These are phyloP conservation scores for Castanospermum australe DNA, from an alignment of 306 rosid species.

Conservation along the genomic window DNA sequence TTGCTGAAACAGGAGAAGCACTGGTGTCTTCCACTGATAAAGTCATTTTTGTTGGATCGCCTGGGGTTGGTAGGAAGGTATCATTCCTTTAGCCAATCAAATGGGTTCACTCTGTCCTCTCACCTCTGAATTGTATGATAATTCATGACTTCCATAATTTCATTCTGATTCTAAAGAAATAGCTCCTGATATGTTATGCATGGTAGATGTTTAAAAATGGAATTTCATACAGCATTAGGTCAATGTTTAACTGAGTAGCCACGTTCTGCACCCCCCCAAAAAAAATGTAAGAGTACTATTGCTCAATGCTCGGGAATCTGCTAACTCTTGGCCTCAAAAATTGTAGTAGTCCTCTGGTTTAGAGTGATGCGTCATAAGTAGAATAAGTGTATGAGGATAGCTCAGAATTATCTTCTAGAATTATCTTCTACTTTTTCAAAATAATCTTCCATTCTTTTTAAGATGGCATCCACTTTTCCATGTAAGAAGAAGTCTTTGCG, in stretches of 20 bases:
- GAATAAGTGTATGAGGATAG: background rate
- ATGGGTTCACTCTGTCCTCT: background rate
- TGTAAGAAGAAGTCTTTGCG: conserved; percentile 4
- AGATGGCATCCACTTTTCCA: conserved; percentile 3
- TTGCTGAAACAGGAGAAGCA: conserved; percentile 97
- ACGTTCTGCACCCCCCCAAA: background rate
- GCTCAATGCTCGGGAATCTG: background rate
- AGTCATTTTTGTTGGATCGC: conserved; percentile 93
- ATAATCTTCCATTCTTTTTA: conserved; percentile 9
- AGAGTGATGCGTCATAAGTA: background rate
- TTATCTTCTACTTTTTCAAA: background rate
- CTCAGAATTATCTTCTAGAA: conserved; percentile 2
- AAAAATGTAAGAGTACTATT: background rate
- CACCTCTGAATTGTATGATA: background rate
- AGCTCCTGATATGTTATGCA: conserved; percentile 10
- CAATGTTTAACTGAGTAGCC: conserved; percentile 17
- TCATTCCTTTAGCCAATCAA: conserved; percentile 41
- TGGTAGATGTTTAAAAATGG: conserved; percentile 4
- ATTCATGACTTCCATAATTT: background rate
- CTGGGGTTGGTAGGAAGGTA: conserved; percentile 98
- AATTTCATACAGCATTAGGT: background rate
- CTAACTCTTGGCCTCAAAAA: background rate
- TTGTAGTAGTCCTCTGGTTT: background rate
- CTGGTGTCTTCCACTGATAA: conserved; percentile 91
- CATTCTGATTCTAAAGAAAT: background rate